Percentiles rank a stretch among this genome's conserved stretches.
These are phyloP conservation scores for Cornus suecica DNA, from an alignment of 148 eudicot genomes.

Conservation along the genomic window DNA sequence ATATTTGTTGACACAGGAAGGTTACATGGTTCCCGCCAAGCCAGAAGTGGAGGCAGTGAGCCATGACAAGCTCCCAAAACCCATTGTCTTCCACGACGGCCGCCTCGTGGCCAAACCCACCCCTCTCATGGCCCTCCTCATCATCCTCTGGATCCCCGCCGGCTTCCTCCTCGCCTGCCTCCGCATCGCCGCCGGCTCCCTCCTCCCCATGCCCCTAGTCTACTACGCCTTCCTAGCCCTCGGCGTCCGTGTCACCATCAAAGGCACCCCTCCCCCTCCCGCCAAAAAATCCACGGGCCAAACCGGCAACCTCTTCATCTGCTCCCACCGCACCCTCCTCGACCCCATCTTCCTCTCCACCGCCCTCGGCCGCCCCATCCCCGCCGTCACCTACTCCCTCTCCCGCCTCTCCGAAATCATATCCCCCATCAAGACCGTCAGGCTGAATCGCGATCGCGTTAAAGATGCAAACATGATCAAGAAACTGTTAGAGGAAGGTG, in stretches of 20 bases:
- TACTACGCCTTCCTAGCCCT: constrained; percentile 10
- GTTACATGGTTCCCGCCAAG: constrained; percentile 8
- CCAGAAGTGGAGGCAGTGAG: constrained; percentile 8
- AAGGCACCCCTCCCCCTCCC: constrained; percentile 16
- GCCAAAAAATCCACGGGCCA: constrained; percentile 8
- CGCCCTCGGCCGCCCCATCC: constrained; percentile 18
- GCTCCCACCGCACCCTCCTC: constrained; percentile 18
- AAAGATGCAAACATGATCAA: constrained; percentile 12
- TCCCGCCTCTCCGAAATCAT: constrained; percentile 12
- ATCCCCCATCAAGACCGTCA: constrained; percentile 10
- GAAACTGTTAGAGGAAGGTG: constrained; percentile 12
- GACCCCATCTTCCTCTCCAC: constrained; percentile 14
- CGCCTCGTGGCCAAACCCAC: constrained; percentile 13
- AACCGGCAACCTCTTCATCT: constrained; percentile 10
- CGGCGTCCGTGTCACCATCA: constrained; percentile 16
- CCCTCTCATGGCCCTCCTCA: constrained; percentile 11
- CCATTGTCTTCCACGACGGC: constrained; percentile 19
- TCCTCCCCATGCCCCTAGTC: constrained; percentile 16
- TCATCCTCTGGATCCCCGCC: constrained; percentile 16
- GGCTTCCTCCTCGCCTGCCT: constrained; percentile 10
- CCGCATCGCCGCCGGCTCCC: background rate
- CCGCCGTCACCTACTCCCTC: constrained; percentile 14
- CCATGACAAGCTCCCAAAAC: constrained; percentile 12
- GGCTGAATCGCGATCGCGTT: constrained; percentile 12
- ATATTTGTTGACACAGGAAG: constrained; percentile 7